Base-by-base conservation (phyloP, 495 filamentous ascomycete species). In the Xylaria curta region DNA sequence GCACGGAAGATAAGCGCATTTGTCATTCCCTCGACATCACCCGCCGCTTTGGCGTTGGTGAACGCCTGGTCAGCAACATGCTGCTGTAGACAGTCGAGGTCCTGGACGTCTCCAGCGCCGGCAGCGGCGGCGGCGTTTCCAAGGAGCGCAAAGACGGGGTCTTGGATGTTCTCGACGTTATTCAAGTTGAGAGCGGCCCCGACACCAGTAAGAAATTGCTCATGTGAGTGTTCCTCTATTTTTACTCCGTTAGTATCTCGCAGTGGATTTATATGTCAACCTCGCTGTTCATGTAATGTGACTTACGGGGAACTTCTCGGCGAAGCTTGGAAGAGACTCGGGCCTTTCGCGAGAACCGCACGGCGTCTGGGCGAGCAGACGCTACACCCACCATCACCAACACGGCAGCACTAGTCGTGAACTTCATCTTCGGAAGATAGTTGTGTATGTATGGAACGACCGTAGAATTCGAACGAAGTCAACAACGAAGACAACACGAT, bases 1-100 rank as follows among this genome's bases (percentile, higher is more conserved):
- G 87, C 86, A 66, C 87, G 86, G 80, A 85, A 92, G 66, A 90
- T 81, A 69, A 92, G 81, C 54, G 90, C 89, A 67, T 85, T 84
- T 42, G 82, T 79, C 86, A 86, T 85, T 69, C 85, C 86, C 12
- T 85, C 79, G 26, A 90, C 75, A 75, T 91, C 87, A 40, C 83
- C 83, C 60, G 87, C 87, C 5, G 80, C 89, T 78, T 91, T 90
- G 59, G 89, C 87, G 75, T 92, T 92, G 78, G 90, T 90, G 79
- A 91, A 91, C 73, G 90, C 90, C 78, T 89, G 89, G 81, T 91
- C 90, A 63, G 90, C 90, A 28, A 87, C 85, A 62, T 87, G 88
- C 79, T 91, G 89, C 76, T 91, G 88, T 26, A 92, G 85, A 76
- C 90, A 92, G 80, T 91, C 88, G 53, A 86, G 71, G 74, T 91